Conservation (phyloP, 1,139 yeast species). For the Schwanniomyces etchellsii region DNA sequence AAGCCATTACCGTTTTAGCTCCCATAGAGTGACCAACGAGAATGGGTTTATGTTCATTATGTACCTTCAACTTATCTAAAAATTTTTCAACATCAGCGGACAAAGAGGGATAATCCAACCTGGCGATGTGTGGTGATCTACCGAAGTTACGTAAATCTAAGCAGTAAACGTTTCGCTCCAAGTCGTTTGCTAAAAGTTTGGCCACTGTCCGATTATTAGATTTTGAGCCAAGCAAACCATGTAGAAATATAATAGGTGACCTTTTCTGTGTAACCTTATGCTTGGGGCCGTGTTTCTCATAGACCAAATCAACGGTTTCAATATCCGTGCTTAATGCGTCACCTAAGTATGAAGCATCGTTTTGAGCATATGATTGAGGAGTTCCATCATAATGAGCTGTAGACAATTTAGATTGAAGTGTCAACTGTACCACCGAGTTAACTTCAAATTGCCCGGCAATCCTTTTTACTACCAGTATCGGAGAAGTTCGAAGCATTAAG, state of each 20-base stretch:
- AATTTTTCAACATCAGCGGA: conserved; percentile 82
- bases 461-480: too few relatives aligned
- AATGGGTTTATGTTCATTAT: conserved; percentile 48
- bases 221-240: conserved; percentile 86
- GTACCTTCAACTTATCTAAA: conserved; percentile 35
- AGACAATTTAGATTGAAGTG: too few relatives aligned
- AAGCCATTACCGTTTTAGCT: conserved; percentile 89
- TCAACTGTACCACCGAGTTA: too few relatives aligned
- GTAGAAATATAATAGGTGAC: conserved; percentile 69
- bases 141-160: conserved; percentile 90
- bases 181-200: conserved; percentile 34
- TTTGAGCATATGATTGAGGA: conserved; percentile 3
- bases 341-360: conserved; percentile 13
- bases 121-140: conserved; percentile 64
- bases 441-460: too few relatives aligned
- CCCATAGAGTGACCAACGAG: conserved; percentile 97
- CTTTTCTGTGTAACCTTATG: conserved; percentile 9
- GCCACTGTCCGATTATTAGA: conserved; percentile 74
- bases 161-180: conserved; percentile 54
- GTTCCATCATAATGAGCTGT: conserved; percentile 4
- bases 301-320: conserved; percentile 25
- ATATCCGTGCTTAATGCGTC: conserved; percentile 21
- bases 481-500: too few relatives aligned
- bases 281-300: conserved; percentile 25
- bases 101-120: conserved; percentile 76